A percentile compares a stretch with the other conserved stretches of the same genome.
Evolutionary conservation across 1,284 basidiomycete genomes (phyloP).

Genomic region (Puccinia coronata): DNA sequence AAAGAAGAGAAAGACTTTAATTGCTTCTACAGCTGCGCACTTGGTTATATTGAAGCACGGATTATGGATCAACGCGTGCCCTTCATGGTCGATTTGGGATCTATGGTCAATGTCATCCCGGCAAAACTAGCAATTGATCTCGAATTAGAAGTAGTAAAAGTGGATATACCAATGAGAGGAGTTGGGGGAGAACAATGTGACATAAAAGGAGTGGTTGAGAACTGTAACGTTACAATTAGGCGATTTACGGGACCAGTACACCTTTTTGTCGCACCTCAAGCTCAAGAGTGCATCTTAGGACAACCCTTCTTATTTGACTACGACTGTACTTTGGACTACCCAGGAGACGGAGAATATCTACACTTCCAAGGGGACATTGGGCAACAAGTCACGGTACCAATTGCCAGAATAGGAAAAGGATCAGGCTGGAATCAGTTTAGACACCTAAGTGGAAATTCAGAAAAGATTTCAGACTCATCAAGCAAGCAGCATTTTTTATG

Average conservation of each 20-base stretch:
- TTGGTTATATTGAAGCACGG: not conserved
- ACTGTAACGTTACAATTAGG: not conserved
- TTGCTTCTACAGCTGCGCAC: not conserved
- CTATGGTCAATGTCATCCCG: slow-evolving; percentile 3
- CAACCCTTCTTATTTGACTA: not conserved
- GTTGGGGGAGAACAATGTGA: not conserved
- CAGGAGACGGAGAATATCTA: not conserved
- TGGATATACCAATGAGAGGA: slow-evolving; percentile 8
- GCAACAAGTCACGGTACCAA: not conserved
- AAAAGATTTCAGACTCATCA: not conserved
- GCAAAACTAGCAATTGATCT: not conserved
- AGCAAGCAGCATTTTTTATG: not conserved
- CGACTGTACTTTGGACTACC: not conserved
- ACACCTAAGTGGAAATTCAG: not conserved
- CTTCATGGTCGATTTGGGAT: not conserved
- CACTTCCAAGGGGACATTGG: not conserved
- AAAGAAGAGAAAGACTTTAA: not conserved
- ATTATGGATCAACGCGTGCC: not conserved
- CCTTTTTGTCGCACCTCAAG: not conserved
- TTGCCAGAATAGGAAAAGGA: not conserved
- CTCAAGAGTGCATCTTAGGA: not conserved
- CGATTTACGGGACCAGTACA: not conserved
- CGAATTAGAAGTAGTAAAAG: slow-evolving; percentile 1
- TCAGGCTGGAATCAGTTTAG: not conserved
- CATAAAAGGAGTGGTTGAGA: slow-evolving; percentile 6